Evolutionary conservation across 1,139 yeast species (phyloP).

Genomic region (Hansenula sp.): DNA sequence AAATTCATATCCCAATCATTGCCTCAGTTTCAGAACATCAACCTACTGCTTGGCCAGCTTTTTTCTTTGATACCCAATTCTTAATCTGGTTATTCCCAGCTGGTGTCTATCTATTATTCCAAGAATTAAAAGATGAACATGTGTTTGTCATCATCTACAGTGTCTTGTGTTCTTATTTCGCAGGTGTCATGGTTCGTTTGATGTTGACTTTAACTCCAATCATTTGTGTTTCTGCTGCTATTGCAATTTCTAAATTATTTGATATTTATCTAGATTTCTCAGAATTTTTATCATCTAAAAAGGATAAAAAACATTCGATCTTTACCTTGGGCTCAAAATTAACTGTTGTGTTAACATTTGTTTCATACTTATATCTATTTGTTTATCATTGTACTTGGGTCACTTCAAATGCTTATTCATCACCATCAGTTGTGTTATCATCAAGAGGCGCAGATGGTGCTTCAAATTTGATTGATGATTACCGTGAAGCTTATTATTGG

Average conservation of each 20-base stretch:
- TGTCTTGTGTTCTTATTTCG: conserved; percentile 91
- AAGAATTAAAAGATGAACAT: conserved; percentile 87
- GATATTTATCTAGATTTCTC: conserved; percentile 77
- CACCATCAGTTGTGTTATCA: conserved; percentile 96
- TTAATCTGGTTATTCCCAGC: conserved; percentile 98
- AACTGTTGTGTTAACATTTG: conserved; percentile 65
- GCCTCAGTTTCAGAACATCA: conserved; percentile 99
- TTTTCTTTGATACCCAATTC: conserved; percentile 89
- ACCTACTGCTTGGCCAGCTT: conserved; percentile 99
- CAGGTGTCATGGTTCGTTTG: conserved; percentile 98
- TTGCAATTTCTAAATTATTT: conserved; percentile 79
- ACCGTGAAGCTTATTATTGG: conserved; percentile 99
- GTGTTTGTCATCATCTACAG: conserved; percentile 88
- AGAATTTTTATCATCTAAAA: conserved; percentile 31
- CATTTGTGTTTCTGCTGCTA: conserved; percentile 86
- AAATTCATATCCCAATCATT: conserved; percentile 96
- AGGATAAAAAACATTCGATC: conserved; percentile 20
- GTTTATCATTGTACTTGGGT: conserved; percentile 98
- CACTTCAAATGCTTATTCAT: conserved; percentile 90
- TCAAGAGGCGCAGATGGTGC: conserved; percentile 83
- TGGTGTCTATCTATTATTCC: conserved; percentile 86
- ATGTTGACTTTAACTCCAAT: conserved; percentile 97
- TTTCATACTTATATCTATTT: conserved; percentile 72
- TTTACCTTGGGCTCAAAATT: conserved; percentile 49
- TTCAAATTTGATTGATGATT: conserved; percentile 85